Evolutionary conservation across 2,329 filamentous ascomycete species (phyloP), one percentile per base, ranked within the genome.

Genomic region (Capronia americana): DNA sequence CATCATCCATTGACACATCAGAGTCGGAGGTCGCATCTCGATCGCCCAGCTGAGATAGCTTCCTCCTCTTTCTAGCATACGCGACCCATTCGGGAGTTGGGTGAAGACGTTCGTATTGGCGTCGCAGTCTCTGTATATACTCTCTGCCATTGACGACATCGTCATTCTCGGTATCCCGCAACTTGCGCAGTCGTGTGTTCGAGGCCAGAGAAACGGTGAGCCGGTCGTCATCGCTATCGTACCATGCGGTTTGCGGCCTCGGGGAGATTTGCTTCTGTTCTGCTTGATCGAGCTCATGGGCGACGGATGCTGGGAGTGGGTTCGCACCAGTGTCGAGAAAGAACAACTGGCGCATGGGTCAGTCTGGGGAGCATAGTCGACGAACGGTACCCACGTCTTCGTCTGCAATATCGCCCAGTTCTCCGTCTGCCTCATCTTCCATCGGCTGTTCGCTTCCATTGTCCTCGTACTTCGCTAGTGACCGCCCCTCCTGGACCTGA

Each of bases 171-270:
- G 88, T 89, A 58, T 88, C 83, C 68, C 95, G 87, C 69, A 99
- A 83, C 79, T 98, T 98, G 71, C 93, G 87, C 75, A 97, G 78
- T 70, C 91, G 86, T 56, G 88, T 86, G 53, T 90, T 88, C 28
- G 87, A 86, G 3, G 92, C 90, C 46, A 99, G 84, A 14, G 94
- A 98, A 57, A 99, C 85, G 6, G 88, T 87, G 69, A 97, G 82
- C 61, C 92, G 87, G 75, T 98, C 95, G 75, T 99, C 95, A 74
- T 99, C 95, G 78, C 93, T 98, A 77, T 99, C 95, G 72, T 93
- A 88, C 95, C 95, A 99, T 1, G 88, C 91, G 2, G 89, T 84
- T 80, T 24, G 78, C 75, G 54, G 44, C 4, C 20, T 23, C 6
- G 24, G 17, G 20, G 41, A 34, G 17, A 11, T 12, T n/a, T 65